Evolutionary conservation across 345 rosid species (phyloP), one percentile per base, ranked within the genome.

Genomic region (Luvunga scandens): DNA sequence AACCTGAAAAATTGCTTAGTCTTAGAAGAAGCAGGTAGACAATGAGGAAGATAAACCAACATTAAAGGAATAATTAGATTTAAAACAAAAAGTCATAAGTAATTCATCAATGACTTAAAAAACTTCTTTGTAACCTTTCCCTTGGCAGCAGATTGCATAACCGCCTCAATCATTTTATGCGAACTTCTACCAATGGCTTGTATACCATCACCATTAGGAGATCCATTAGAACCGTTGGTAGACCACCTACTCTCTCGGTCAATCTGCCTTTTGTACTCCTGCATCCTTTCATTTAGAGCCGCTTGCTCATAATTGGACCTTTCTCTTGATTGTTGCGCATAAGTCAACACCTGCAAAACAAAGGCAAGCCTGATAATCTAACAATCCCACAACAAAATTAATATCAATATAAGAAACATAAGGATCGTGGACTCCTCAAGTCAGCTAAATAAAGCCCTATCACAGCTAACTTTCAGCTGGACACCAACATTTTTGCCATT

Each of bases 111-210:
- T 72, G 66, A 53, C 75, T 75, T 50, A 64, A 78, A 78, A 73
- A 70, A 66, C 28, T 50, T 60, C 73, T 69, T 56, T 39, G 36
- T 22, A 76, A 93, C 99, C 99, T 97, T 97, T 83, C 99, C 99
- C 89, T 89, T 93, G 39, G 92, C 91, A 42, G 98, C 98, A 79
- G 99, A 93, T 88, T 97, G 98, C 99, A 97, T 94, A 66, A 94
- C 97, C 16, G 96, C 97, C 79, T 94, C 98, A 71, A 97, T 97
- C 98, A 97, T 93, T 85, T 97, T 97, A 87, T 97, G 98, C 12
- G 99, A 97, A 87, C 98, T 93, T 88, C 98, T 89, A 79, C 97
- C 96, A 63, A 91, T 91, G 19, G 99, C 94, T 82, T 91, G 99
- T 72, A 92, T 90, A 71, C 98, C 98, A 79, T 97, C 99, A 72